Conservation (phyloP, 495 filamentous ascomycete species). For the Xylaria cubensis region DNA sequence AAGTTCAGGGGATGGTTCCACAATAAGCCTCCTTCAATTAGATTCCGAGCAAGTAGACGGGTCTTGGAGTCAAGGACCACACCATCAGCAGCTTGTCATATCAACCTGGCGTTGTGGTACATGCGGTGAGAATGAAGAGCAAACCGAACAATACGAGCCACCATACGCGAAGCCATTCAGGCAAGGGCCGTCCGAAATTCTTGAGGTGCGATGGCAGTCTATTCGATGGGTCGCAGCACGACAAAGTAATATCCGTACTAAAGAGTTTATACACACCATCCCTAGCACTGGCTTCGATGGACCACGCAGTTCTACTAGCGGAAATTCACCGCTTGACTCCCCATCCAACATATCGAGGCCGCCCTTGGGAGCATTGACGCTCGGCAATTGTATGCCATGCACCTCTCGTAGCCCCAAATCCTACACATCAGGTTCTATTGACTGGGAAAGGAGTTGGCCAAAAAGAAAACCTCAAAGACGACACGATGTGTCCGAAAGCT, state of each 20-base stretch:
- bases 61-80: not conserved
- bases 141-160: not conserved
- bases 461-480: slow-evolving; percentile 35
- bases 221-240: slow-evolving; percentile 6
- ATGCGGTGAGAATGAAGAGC: not conserved
- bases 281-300: slow-evolving; percentile 37
- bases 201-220: slow-evolving; percentile 18
- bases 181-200: not conserved
- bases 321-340: slow-evolving; percentile 25
- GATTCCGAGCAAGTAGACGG: slow-evolving; percentile 20
- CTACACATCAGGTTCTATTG: slow-evolving; percentile 34
- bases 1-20: slow-evolving; percentile 29
- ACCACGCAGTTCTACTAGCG: slow-evolving; percentile 37
- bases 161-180: not conserved
- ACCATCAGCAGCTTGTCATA: not conserved
- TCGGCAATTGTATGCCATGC: slow-evolving; percentile 28
- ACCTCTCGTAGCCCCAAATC: slow-evolving; percentile 28
- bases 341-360: slow-evolving; percentile 14
- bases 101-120: slow-evolving; percentile 12
- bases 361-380: slow-evolving; percentile 21
- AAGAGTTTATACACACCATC: slow-evolving; percentile 20
- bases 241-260: not conserved
- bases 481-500: slow-evolving; percentile 37
- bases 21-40: slow-evolving; percentile 33
- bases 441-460: slow-evolving; percentile 34